These are phyloP conservation scores for Lepidium africanum DNA, from an alignment of 345 rosid genomes.

Conservation along the genomic window DNA sequence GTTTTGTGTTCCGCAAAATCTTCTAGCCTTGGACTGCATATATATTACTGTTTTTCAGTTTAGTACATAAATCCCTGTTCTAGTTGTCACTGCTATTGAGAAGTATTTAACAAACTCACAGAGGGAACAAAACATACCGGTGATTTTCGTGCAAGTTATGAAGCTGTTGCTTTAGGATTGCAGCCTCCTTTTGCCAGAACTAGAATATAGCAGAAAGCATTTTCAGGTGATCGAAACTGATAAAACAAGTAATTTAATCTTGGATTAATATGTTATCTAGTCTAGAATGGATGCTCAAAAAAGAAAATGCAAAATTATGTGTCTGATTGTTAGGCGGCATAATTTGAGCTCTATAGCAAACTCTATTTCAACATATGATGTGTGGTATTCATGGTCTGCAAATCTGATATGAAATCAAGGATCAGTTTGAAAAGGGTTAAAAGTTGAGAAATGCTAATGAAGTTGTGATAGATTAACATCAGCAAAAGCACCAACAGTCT, in stretches of 20 bases:
- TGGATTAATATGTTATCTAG: not conserved
- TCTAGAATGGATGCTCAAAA: not conserved
- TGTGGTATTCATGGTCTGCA: not conserved
- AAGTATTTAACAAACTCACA: not conserved
- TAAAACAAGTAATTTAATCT: not conserved
- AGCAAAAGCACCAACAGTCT: not conserved
- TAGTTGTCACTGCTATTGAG: not conserved
- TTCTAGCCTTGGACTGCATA: not conserved
- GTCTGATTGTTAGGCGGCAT: not conserved
- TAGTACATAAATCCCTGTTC: not conserved
- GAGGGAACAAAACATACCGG: slow-evolving; percentile 36
- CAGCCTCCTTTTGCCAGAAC: slow-evolving; percentile 87
- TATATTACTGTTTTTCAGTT: not conserved
- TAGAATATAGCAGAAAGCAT: slow-evolving; percentile 28
- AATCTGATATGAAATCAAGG: not conserved
- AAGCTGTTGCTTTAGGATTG: slow-evolving; percentile 60
- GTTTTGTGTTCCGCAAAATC: not conserved
- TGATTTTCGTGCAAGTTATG: slow-evolving; percentile 73
- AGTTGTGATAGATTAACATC: not conserved
- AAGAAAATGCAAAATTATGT: not conserved
- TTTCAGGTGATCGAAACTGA: slow-evolving; percentile 7
- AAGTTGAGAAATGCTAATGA: not conserved
- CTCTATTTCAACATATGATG: not conserved
- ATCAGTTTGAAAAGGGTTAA: not conserved
- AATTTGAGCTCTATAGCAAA: not conserved